Evolutionary conservation across 306 rosid genomes (phyloP).

Genomic region (Quercus bicolor): DNA sequence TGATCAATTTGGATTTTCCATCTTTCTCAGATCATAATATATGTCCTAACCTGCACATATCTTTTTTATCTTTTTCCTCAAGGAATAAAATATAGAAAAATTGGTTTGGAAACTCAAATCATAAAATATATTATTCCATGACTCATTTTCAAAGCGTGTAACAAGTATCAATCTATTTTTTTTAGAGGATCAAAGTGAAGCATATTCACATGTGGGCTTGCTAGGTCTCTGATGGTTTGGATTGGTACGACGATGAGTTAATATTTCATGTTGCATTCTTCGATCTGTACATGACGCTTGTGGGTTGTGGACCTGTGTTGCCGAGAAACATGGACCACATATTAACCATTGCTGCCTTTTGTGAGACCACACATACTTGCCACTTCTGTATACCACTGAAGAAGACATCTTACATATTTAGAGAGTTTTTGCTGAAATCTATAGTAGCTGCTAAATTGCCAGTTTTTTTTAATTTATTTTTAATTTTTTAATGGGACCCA

Average conservation of each 20-base stretch:
- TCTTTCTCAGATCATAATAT: no score
- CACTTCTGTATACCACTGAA: constrained; percentile 48
- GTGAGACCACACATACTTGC: constrained; percentile 70
- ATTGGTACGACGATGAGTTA: not conserved
- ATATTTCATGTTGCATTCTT: not conserved
- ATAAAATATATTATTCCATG: no score
- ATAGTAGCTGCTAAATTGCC: not conserved
- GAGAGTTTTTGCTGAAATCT: not conserved
- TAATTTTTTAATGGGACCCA: not conserved
- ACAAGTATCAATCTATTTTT: no score
- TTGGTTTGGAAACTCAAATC: no score
- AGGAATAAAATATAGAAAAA: no score
- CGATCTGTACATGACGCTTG: constrained; percentile 33
- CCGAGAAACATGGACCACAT: constrained; percentile 43
- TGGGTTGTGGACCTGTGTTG: constrained; percentile 44
- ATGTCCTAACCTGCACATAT: no score
- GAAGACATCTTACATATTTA: constrained; percentile 22
- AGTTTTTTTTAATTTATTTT: not conserved
- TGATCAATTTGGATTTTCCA: no score
- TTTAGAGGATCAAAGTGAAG: no score
- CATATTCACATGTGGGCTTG: not conserved
- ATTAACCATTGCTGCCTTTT: constrained; percentile 50
- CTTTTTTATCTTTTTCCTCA: no score
- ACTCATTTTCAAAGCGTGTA: no score
- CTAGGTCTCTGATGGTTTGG: not conserved